phyloP scores from a whole-genome alignment of 352 stramenopile species.

The Globisporangium carolinianum region DNA sequence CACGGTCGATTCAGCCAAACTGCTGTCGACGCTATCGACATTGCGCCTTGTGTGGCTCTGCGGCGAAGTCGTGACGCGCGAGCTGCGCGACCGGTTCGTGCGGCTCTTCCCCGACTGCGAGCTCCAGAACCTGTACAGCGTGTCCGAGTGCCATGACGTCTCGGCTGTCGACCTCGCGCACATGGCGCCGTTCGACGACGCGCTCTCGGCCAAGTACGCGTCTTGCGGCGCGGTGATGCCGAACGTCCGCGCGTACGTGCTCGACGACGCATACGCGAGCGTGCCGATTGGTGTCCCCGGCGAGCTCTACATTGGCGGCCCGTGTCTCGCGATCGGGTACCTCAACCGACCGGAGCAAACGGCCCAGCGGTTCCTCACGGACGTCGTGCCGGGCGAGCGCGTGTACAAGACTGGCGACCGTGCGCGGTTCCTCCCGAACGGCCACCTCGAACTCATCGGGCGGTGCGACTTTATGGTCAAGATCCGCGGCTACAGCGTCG shows the following conservation, averaged over 20 bases:
- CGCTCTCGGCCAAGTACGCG: slow-evolving; percentile 79
- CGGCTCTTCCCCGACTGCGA: slow-evolving; percentile 77
- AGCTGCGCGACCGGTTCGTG: slow-evolving; percentile 83
- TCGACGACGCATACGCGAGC: slow-evolving; percentile 63
- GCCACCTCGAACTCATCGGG: slow-evolving; percentile 89
- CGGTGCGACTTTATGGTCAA: slow-evolving; percentile 96
- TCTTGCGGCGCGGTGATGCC: slow-evolving; percentile 84
- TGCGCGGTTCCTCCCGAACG: slow-evolving; percentile 85
- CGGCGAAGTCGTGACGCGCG: slow-evolving; percentile 90
- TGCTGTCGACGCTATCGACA: slow-evolving; percentile 50
- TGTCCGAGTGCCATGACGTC: slow-evolving; percentile 92
- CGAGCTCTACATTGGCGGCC: slow-evolving; percentile 84
- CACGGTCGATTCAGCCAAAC: slow-evolving; percentile 41
- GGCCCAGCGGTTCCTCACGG: slow-evolving; percentile 63
- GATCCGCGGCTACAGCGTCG: slow-evolving; percentile 93
- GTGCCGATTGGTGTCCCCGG: slow-evolving; percentile 65
- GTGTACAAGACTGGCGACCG: slow-evolving; percentile 92
- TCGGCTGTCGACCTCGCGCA: slow-evolving; percentile 73
- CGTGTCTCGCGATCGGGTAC: slow-evolving; percentile 82
- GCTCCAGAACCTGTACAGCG: slow-evolving; percentile 92
- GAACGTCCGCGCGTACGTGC: slow-evolving; percentile 70
- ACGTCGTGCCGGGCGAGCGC: slow-evolving; percentile 54
- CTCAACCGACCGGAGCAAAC: slow-evolving; percentile 76
- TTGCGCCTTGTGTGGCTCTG: slow-evolving; percentile 89
- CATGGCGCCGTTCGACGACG: slow-evolving; percentile 66